phyloP scores from a whole-genome alignment of 345 rosid species.

The Pistacia atlantica region DNA sequence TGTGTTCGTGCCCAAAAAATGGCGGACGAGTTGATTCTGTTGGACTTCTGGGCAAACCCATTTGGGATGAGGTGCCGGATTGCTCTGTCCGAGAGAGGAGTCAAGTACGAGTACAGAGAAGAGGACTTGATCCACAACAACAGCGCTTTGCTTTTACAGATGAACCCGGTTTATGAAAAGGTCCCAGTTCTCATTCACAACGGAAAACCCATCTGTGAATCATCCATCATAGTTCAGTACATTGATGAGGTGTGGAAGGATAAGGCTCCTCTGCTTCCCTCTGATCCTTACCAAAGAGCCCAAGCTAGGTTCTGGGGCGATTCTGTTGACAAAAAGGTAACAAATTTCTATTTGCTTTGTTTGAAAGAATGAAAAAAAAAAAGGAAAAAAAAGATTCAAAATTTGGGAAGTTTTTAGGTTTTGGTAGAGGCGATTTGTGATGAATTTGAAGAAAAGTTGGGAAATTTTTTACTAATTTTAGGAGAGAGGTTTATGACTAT shows the following conservation, averaged over 20 bases:
- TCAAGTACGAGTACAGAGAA: constrained; percentile 15
- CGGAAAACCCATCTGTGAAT: constrained; percentile 16
- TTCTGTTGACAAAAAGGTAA: constrained; percentile 18
- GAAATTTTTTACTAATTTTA: no score
- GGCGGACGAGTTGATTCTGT: neutral
- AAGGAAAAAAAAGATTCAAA: no score
- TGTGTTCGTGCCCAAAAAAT: neutral
- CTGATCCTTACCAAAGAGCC: constrained; percentile 17
- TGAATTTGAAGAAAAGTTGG: no score
- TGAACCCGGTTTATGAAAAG: constrained; percentile 21
- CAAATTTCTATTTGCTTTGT: no score
- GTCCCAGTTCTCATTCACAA: constrained; percentile 10
- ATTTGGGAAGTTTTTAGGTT: no score
- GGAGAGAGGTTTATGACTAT: no score
- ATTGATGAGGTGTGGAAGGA: constrained; percentile 17
- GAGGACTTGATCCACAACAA: constrained; percentile 12
- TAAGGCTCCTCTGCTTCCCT: constrained; percentile 12
- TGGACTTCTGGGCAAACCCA: constrained; percentile 14
- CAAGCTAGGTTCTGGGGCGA: constrained; percentile 20
- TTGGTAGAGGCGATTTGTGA: no score
- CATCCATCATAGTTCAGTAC: constrained; percentile 12
- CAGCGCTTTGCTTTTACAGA: constrained; percentile 9
- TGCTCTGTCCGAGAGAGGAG: constrained; percentile 16
- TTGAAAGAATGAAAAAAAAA: no score
- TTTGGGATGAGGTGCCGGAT: constrained; percentile 14